Conservation (phyloP, 139 green algal genomes). For the Dunaliella primolecta region DNA sequence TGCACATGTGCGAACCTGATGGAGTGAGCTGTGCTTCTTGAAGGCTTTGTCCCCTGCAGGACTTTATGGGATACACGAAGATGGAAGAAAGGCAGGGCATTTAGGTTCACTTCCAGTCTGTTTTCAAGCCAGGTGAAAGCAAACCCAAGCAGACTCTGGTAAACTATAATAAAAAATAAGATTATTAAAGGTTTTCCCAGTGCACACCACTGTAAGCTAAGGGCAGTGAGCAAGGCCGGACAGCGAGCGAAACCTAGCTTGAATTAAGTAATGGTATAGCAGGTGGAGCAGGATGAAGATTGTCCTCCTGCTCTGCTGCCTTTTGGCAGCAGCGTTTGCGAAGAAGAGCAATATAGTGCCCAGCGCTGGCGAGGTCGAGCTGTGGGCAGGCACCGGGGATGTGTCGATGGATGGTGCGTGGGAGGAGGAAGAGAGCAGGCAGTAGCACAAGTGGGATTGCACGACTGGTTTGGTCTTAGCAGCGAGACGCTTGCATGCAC, state of each 20-base stretch:
- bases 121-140: too few relatives aligned
- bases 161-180: too few relatives aligned
- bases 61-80: neutral
- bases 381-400: constrained; percentile 34
- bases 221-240: too few relatives aligned
- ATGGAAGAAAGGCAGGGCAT: neutral
- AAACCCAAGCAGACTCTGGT: too few relatives aligned
- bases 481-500: neutral
- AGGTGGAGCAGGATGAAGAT: neutral
- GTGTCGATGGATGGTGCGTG: constrained; percentile 1
- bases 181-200: too few relatives aligned
- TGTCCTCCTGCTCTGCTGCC: neutral
- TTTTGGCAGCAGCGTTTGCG: too few relatives aligned
- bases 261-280: neutral
- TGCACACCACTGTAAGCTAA: too few relatives aligned
- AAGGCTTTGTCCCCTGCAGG: neutral
- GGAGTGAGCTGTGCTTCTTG: neutral
- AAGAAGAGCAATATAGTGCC: constrained; percentile 36
- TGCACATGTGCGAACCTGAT: too few relatives aligned
- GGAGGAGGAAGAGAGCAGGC: neutral
- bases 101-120: too few relatives aligned
- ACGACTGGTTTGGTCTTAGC: neutral
- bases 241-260: too few relatives aligned
- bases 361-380: constrained; percentile 31
- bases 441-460: neutral